Evolutionary conservation across 2,329 filamentous ascomycete species (phyloP), one percentile per base, ranked within the genome.

Genomic region (Sclerotinia trifoliorum): DNA sequence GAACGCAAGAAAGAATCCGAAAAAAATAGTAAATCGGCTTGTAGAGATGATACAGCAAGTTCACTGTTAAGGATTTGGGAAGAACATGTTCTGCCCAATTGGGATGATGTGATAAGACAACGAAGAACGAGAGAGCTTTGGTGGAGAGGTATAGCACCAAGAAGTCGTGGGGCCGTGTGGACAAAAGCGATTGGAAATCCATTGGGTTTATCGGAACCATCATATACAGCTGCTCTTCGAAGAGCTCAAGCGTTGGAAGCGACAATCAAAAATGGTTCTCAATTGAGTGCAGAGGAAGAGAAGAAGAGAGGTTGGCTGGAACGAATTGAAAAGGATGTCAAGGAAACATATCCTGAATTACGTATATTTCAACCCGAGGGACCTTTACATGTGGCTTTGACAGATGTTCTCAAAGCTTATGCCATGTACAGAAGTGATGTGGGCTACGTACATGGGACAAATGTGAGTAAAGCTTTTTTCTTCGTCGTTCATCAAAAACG

Each of bases 371-470:
- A 74, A 62, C 70, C 70, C 11, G 75, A 73, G 48, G 77, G 75
- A 17, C 90, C 91, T 1, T 80, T 94, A 15, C 86, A 94, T 75
- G 81, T 87, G 68, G 83, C 85, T 49, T 81, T 95, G 42, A 81
- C 90, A 24, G 88, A 94, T 75, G 86, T 95, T 13, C 82, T 94
- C 70, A 88, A 88, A 74, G 92, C 92, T 8, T 94, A 94, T 78
- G 84, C 88, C 66, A 90, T 93, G 86, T 95, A 95, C 79, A 85
- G 92, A 70, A 90, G 88, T 72, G 92, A 95, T 76, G 90, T 94
- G 74, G 90, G 91, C 71, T 93, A 93, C 75, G 84, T 92, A 68
- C 83, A 85, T 70, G 90, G 91, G 66, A 91, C 89, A 72, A 91
- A 93, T 76, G 88, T 92, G 78, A 83, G 89, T 83, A 68, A 55